Evolutionary conservation across 2,329 filamentous ascomycete species (phyloP).

Genomic region (Xylaria sp.): DNA sequence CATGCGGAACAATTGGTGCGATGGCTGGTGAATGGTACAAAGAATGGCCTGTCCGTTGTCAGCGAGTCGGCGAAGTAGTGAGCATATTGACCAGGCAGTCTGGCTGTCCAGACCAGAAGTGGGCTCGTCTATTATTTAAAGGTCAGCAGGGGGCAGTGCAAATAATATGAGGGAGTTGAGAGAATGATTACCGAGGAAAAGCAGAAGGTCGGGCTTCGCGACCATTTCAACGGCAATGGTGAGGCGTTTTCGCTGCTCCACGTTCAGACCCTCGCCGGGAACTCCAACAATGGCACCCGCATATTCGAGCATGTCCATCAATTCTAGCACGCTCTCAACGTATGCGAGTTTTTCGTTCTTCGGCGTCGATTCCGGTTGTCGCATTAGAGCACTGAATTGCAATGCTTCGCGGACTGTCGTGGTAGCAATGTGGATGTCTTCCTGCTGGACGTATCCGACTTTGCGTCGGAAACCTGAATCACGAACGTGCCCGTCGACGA

Average conservation of each 20-base stretch:
- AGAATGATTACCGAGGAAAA: slow-evolving; percentile 49
- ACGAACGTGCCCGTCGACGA: slow-evolving; percentile 55
- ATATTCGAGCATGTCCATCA: background rate
- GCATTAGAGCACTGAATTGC: slow-evolving; percentile 74
- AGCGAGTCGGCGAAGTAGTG: slow-evolving; percentile 76
- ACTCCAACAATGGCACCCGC: slow-evolving; percentile 61
- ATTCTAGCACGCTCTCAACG: slow-evolving; percentile 65
- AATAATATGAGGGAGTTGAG: background rate
- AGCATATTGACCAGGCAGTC: slow-evolving; percentile 82
- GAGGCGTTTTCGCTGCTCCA: slow-evolving; percentile 61
- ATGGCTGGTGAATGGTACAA: slow-evolving; percentile 90
- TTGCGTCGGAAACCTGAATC: slow-evolving; percentile 81
- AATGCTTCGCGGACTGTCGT: slow-evolving; percentile 82
- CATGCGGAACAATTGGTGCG: slow-evolving; percentile 82
- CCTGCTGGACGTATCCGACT: slow-evolving; percentile 85
- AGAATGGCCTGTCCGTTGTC: slow-evolving; percentile 82
- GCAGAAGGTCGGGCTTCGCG: slow-evolving; percentile 75
- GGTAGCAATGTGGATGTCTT: slow-evolving; percentile 79
- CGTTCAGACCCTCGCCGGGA: slow-evolving; percentile 57
- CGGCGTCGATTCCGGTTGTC: slow-evolving; percentile 68
- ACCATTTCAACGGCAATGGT: slow-evolving; percentile 90
- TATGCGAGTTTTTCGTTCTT: slow-evolving; percentile 72
- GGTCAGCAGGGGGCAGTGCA: background rate
- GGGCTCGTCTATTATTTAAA: slow-evolving; percentile 63
- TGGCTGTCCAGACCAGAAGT: slow-evolving; percentile 87